A percentile compares a stretch with the other conserved stretches of the same genome.
phyloP scores from a whole-genome alignment of 805 yeast species.

The Myxozyma neglecta region DNA sequence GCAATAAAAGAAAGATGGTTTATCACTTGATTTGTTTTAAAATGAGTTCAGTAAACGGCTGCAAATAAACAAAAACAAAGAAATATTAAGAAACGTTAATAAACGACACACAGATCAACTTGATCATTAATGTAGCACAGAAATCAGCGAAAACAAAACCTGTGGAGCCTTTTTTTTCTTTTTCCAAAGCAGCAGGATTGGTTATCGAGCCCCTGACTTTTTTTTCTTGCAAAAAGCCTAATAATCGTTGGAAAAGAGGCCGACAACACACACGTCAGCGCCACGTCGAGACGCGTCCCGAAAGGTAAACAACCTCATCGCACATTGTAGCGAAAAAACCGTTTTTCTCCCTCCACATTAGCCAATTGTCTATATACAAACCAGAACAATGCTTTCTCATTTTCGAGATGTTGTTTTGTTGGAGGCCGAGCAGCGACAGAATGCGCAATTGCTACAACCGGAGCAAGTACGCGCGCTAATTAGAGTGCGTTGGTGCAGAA shows the following conservation, averaged over 20 bases:
- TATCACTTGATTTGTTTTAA: too few relatives aligned
- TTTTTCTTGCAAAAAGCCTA: not conserved
- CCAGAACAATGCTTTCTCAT: constrained; percentile 1
- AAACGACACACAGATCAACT: not conserved
- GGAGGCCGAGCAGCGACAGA: not conserved
- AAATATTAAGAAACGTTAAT: not conserved
- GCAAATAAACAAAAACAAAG: not conserved
- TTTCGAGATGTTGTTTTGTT: constrained; percentile 23
- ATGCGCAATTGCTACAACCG: not conserved
- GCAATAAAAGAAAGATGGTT: too few relatives aligned
- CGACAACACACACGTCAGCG: too few relatives aligned
- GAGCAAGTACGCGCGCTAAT: not conserved
- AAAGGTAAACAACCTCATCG: not conserved
- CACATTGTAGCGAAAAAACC: not conserved
- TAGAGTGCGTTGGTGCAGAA: not conserved
- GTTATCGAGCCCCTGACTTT: not conserved
- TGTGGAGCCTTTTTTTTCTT: not conserved
- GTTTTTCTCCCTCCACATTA: not conserved
- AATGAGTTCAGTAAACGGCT: not conserved
- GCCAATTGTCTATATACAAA: not conserved
- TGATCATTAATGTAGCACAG: not conserved
- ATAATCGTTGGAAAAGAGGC: not conserved
- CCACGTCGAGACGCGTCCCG: too few relatives aligned
- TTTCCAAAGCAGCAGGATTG: too few relatives aligned
- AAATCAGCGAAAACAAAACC: not conserved